Percentiles rank a stretch among this genome's conserved stretches.
These are phyloP conservation scores for Trichoderma pleuroti DNA, from an alignment of 2,329 filamentous ascomycete genomes.

Conservation along the genomic window DNA sequence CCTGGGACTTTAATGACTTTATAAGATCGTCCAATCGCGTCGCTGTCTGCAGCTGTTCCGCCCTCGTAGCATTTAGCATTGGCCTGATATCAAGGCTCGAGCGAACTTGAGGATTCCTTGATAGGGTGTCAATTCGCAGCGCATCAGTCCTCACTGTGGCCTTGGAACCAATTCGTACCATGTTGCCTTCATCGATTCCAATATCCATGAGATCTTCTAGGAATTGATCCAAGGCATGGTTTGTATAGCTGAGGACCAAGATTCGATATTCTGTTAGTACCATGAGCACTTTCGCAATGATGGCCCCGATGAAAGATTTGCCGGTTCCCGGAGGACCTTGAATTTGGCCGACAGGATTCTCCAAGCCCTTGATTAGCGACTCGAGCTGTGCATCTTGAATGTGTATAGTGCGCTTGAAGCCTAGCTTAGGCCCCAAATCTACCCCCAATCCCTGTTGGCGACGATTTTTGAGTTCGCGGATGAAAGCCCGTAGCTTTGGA, in stretches of 20 bases:
- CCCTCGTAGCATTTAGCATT: not conserved
- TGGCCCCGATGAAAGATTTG: slow-evolving; percentile 69
- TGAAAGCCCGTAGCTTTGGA: not conserved
- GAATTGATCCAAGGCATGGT: slow-evolving; percentile 55
- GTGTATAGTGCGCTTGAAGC: slow-evolving; percentile 27
- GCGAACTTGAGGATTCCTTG: not conserved
- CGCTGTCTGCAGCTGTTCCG: not conserved
- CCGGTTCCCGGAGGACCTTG: slow-evolving; percentile 75
- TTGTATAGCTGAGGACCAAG: slow-evolving; percentile 65
- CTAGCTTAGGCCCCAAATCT: slow-evolving; percentile 20
- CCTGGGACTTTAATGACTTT: not conserved
- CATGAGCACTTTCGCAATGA: slow-evolving; percentile 56
- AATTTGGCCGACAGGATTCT: slow-evolving; percentile 55
- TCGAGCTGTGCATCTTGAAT: slow-evolving; percentile 46
- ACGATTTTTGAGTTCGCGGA: not conserved
- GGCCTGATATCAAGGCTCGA: not conserved
- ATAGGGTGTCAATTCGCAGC: slow-evolving; percentile 46
- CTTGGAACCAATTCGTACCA: slow-evolving; percentile 64
- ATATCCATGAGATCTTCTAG: slow-evolving; percentile 60
- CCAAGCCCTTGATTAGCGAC: slow-evolving; percentile 54
- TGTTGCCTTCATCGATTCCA: slow-evolving; percentile 46
- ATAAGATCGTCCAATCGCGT: not conserved
- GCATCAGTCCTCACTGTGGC: slow-evolving; percentile 45
- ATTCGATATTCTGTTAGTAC: slow-evolving; percentile 48
- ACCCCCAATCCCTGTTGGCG: not conserved